Conservation (phyloP, 2,329 filamentous ascomycete species). For the Alternaria novae-zelandiae region DNA sequence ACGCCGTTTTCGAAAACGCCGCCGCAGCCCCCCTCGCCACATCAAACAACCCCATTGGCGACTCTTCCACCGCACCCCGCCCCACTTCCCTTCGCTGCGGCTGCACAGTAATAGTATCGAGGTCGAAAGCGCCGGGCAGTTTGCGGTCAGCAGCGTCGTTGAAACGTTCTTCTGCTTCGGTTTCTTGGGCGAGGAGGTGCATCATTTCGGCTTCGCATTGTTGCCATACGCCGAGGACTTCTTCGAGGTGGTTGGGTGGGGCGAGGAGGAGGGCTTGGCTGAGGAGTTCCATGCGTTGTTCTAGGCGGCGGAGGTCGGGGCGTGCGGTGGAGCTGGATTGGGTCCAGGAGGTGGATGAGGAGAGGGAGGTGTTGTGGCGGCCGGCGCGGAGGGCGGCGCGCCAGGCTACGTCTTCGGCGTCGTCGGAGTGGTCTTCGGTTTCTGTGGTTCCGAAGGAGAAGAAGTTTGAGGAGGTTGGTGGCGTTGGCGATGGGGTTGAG, state of each 20-base stretch:
- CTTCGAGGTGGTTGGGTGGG: slow-evolving; percentile 71
- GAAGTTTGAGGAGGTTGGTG: slow-evolving; percentile 28
- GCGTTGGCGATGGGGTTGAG: slow-evolving; percentile 31
- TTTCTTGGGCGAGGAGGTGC: slow-evolving; percentile 69
- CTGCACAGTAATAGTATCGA: slow-evolving; percentile 43
- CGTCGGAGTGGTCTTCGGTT: slow-evolving; percentile 26
- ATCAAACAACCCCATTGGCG: slow-evolving; percentile 61
- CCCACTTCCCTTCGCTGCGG: slow-evolving; percentile 50
- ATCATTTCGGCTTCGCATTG: slow-evolving; percentile 80
- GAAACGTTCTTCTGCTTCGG: slow-evolving; percentile 72
- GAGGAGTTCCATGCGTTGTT: slow-evolving; percentile 82
- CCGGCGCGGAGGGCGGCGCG: slow-evolving; percentile 79
- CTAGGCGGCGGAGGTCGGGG: slow-evolving; percentile 69
- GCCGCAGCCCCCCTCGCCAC: slow-evolving; percentile 58
- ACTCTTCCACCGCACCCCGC: slow-evolving; percentile 53
- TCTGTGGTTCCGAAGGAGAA: slow-evolving; percentile 37
- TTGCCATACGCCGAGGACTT: slow-evolving; percentile 76
- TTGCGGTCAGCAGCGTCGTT: slow-evolving; percentile 68
- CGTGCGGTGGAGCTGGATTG: slow-evolving; percentile 56
- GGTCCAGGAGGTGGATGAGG: slow-evolving; percentile 47
- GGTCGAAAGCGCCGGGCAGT: slow-evolving; percentile 56
- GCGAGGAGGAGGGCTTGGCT: slow-evolving; percentile 77
- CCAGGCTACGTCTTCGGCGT: slow-evolving; percentile 74
- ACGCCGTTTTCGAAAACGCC: slow-evolving; percentile 56
- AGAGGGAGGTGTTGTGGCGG: slow-evolving; percentile 63